phyloP scores from a whole-genome alignment of 2,329 filamentous ascomycete species.

The Cladosporium sp. region DNA sequence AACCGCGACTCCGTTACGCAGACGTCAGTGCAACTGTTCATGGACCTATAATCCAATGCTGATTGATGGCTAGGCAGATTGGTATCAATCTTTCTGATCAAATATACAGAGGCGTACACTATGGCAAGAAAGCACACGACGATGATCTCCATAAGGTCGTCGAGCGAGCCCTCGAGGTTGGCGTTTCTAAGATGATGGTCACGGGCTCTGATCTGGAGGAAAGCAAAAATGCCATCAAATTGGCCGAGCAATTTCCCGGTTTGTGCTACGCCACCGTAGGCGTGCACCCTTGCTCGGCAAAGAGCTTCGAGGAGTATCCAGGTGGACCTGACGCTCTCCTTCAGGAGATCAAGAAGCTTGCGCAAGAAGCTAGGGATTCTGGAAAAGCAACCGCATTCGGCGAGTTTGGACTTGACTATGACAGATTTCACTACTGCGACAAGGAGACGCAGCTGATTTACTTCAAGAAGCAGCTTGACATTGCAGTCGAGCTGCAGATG shows the following conservation, averaged over 20 bases:
- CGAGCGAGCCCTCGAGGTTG: conserved; percentile 67
- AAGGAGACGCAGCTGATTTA: conserved; percentile 75
- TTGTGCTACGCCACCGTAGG: conserved; percentile 85
- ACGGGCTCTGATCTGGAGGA: conserved; percentile 84
- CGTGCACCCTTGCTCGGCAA: conserved; percentile 84
- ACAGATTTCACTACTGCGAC: conserved; percentile 76
- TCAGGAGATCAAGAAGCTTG: conserved; percentile 56
- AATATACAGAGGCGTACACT: conserved; percentile 78
- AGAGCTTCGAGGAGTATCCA: conserved; percentile 63
- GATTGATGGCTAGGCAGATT: conserved; percentile 45
- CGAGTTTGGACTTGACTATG: conserved; percentile 94
- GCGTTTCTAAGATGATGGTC: conserved; percentile 84
- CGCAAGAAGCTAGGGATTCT: conserved; percentile 51
- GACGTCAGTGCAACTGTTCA: conserved; percentile 35
- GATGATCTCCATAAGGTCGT: conserved; percentile 72
- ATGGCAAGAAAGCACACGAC: conserved; percentile 69
- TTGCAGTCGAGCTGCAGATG: conserved; percentile 70
- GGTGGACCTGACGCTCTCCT: conserved; percentile 53
- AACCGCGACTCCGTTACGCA: conserved; percentile 33
- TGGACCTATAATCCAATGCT: conserved; percentile 11
- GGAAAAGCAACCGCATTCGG: conserved; percentile 74
- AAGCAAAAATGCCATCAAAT: conserved; percentile 64
- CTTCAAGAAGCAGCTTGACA: conserved; percentile 73
- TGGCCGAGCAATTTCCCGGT: conserved; percentile 68
- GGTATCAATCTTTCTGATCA: conserved; percentile 95